Conservation (phyloP, 768 basidiomycete genomes). For the Auricularia sp. region DNA sequence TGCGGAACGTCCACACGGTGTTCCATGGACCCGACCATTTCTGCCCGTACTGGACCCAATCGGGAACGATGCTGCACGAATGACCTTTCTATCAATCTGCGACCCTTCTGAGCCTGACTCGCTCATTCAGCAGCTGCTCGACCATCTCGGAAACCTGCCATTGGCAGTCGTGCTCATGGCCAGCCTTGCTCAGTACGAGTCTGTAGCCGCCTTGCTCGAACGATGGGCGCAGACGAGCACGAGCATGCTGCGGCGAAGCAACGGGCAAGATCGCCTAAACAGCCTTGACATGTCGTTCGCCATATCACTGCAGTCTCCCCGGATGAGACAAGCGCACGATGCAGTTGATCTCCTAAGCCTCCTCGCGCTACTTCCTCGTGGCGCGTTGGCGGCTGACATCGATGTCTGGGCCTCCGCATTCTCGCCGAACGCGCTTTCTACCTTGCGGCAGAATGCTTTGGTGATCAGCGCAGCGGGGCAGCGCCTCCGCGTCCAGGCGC, state of each 20-base stretch:
- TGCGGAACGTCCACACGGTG: not conserved
- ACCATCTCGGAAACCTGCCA: slow-evolving; percentile 21
- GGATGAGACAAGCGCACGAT: slow-evolving; percentile 13
- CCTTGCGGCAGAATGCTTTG: not conserved
- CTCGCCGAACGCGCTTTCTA: not conserved
- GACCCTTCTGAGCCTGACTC: slow-evolving; percentile 13
- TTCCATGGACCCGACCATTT: slow-evolving; percentile 3
- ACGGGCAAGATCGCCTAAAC: slow-evolving; percentile 4
- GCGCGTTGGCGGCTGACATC: slow-evolving; percentile 4
- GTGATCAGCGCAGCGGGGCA: not conserved
- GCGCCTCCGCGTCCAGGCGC: not conserved
- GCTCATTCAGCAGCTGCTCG: slow-evolving; percentile 16
- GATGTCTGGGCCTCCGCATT: no score
- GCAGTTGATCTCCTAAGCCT: slow-evolving; percentile 16
- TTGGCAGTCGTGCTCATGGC: slow-evolving; percentile 28
- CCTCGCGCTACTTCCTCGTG: slow-evolving; percentile 18
- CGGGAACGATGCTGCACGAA: slow-evolving; percentile 11
- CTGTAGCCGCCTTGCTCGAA: slow-evolving; percentile 1
- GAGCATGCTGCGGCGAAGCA: not conserved
- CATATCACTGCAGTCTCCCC: slow-evolving; percentile 15
- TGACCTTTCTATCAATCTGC: slow-evolving; percentile 15
- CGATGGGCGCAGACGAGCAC: slow-evolving; percentile 5
- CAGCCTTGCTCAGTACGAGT: slow-evolving; percentile 9
- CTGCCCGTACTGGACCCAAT: not conserved
- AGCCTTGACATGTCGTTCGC: slow-evolving; percentile 14